These are phyloP conservation scores for Moricandia arvensis DNA, from an alignment of 345 rosid genomes.

Conservation along the genomic window DNA sequence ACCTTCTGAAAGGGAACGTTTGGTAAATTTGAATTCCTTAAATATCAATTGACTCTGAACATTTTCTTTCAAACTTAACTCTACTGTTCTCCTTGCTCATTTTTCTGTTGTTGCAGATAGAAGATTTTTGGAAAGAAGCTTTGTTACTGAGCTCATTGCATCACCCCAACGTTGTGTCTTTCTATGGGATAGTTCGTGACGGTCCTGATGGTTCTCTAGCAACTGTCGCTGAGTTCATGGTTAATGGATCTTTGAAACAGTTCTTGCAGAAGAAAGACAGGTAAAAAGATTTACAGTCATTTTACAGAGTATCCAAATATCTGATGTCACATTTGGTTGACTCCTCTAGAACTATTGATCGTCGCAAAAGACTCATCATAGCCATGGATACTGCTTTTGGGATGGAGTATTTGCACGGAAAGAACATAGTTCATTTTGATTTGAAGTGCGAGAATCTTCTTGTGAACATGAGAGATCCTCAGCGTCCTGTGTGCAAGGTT, in stretches of 20 bases:
- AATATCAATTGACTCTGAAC: neutral
- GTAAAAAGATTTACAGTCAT: conserved; percentile 35
- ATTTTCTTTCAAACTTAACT: neutral
- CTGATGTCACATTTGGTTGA: conserved; percentile 12
- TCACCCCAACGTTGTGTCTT: conserved; percentile 97
- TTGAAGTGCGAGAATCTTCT: conserved; percentile 93
- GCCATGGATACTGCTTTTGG: conserved; percentile 99
- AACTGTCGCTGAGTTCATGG: conserved; percentile 95
- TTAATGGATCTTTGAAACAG: conserved; percentile 97
- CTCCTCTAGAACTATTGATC: conserved; percentile 83
- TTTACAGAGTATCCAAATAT: neutral
- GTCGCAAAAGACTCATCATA: conserved; percentile 97
- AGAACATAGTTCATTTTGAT: conserved; percentile 97
- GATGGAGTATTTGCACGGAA: conserved; percentile 97
- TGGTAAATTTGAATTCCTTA: conserved; percentile 38
- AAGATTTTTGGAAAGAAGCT: conserved; percentile 99
- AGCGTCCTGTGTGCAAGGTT: conserved; percentile 95
- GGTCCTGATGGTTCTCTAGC: conserved; percentile 98
- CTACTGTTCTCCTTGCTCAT: conserved; percentile 11
- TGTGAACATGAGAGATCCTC: conserved; percentile 99
- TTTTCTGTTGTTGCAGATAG: conserved; percentile 58
- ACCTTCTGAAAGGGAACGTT: conserved; percentile 93
- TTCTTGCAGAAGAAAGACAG: conserved; percentile 97
- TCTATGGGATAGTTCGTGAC: conserved; percentile 99
- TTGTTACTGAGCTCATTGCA: conserved; percentile 89